phyloP scores from a whole-genome alignment of 768 basidiomycete species.

The Hydnum rufescens region DNA sequence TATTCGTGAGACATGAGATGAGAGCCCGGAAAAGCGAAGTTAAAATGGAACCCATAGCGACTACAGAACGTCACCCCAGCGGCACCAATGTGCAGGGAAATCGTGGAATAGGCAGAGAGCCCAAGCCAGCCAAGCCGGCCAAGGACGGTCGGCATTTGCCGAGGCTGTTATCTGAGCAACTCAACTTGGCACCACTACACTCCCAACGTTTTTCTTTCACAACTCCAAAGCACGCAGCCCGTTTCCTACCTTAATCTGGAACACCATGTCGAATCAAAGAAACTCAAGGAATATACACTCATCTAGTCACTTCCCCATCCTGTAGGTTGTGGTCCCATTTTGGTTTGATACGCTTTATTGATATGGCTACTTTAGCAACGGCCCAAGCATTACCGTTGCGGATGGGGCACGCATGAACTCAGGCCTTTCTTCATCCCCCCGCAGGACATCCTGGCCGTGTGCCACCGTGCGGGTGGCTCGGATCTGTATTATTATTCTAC shows the following conservation, averaged over 20 bases:
- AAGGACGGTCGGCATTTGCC: no score
- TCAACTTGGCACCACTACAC: no score
- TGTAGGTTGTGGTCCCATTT: neutral
- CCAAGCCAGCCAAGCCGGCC: no score
- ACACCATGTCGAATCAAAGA: constrained; percentile 54
- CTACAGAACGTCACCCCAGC: no score
- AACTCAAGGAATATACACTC: constrained; percentile 45
- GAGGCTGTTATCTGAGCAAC: no score
- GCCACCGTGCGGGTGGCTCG: constrained; percentile 64
- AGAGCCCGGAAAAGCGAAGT: no score
- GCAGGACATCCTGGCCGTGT: constrained; percentile 69
- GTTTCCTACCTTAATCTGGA: constrained; percentile 51
- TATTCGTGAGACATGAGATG: no score
- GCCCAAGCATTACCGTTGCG: constrained; percentile 76
- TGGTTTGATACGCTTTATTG: neutral
- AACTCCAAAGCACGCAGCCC: constrained; percentile 6
- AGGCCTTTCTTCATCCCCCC: constrained; percentile 47
- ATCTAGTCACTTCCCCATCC: constrained; percentile 83
- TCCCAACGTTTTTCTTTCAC: no score
- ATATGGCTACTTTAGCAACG: constrained; percentile 42
- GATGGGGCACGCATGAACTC: constrained; percentile 51
- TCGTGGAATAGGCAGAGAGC: no score
- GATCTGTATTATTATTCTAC: constrained; percentile 84
- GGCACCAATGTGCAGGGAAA: no score
- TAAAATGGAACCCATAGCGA: no score